Conservation (phyloP, 2,329 filamentous ascomycete genomes). For the Talaromyces islandicus region DNA sequence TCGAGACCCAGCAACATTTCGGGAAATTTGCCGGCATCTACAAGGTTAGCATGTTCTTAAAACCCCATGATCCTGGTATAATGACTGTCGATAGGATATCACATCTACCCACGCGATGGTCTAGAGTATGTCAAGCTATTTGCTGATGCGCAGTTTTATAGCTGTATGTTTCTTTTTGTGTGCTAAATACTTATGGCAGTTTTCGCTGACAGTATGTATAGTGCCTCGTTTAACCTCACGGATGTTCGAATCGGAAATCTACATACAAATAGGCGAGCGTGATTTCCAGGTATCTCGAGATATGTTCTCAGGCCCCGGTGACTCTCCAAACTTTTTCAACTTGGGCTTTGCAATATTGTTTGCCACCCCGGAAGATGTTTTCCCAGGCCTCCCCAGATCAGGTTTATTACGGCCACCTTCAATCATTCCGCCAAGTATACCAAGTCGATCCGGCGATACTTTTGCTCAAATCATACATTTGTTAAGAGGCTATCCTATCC, state of each 20-base stretch:
- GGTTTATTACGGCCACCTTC: conserved; percentile 79
- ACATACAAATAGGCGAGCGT: conserved; percentile 79
- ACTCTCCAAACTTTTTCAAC: conserved; percentile 94
- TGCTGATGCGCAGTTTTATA: conserved; percentile 93
- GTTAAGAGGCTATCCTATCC: conserved; percentile 74
- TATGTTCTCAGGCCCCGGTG: conserved; percentile 75
- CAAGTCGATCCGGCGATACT: conserved; percentile 72
- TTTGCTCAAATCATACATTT: conserved; percentile 79
- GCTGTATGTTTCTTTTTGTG: conserved; percentile 47
- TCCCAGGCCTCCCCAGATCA: conserved; percentile 75
- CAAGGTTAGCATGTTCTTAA: conserved; percentile 49
- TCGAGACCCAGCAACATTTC: conserved; percentile 81
- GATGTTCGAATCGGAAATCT: conserved; percentile 85
- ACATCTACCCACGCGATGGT: conserved; percentile 73
- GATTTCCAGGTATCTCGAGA: conserved; percentile 89
- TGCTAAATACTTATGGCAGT: background rate
- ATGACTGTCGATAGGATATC: conserved; percentile 56
- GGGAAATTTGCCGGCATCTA: conserved; percentile 81
- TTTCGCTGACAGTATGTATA: conserved; percentile 37
- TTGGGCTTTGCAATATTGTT: conserved; percentile 88
- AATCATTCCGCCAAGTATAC: conserved; percentile 75
- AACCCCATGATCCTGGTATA: background rate
- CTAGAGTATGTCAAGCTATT: conserved; percentile 88
- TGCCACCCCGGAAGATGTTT: conserved; percentile 69
- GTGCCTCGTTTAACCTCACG: conserved; percentile 86